Evolutionary conservation across 768 basidiomycete species (phyloP).

Genomic region (Trametes cinnabarina): DNA sequence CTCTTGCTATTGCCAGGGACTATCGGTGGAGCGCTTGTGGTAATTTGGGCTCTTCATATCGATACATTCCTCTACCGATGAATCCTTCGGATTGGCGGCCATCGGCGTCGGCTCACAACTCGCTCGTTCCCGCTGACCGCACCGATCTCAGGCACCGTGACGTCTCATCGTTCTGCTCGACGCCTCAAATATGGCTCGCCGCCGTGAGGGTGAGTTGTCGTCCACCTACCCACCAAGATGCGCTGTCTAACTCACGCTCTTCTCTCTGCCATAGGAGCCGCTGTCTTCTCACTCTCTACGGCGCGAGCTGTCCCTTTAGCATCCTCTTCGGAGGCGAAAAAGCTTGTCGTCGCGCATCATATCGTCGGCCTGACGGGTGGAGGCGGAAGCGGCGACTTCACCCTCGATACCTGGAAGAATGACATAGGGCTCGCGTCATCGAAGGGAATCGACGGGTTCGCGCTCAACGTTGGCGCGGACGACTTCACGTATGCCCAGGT

Average conservation of each 20-base stretch:
- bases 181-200: background rate
- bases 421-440: slow-evolving; percentile 52
- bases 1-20: background rate
- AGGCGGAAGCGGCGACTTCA: slow-evolving; percentile 38
- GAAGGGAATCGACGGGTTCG: slow-evolving; percentile 58
- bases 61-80: background rate
- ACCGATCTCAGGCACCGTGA: background rate
- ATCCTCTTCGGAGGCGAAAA: background rate
- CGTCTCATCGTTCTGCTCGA: background rate
- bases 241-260: background rate
- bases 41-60: background rate
- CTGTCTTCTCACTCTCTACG: slow-evolving; percentile 5
- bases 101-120: background rate
- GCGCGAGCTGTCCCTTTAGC: background rate
- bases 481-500: slow-evolving; percentile 50
- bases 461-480: slow-evolving; percentile 57
- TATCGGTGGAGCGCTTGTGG: too few species aligned
- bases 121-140: background rate
- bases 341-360: slow-evolving; percentile 53
- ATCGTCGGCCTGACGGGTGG: slow-evolving; percentile 69
- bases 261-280: background rate
- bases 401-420: slow-evolving; percentile 48
- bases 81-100: background rate
- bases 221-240: background rate
- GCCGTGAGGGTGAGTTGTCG: background rate